Conservation (phyloP, 169 alveolate species). For the Plasmodium knowlesi region DNA sequence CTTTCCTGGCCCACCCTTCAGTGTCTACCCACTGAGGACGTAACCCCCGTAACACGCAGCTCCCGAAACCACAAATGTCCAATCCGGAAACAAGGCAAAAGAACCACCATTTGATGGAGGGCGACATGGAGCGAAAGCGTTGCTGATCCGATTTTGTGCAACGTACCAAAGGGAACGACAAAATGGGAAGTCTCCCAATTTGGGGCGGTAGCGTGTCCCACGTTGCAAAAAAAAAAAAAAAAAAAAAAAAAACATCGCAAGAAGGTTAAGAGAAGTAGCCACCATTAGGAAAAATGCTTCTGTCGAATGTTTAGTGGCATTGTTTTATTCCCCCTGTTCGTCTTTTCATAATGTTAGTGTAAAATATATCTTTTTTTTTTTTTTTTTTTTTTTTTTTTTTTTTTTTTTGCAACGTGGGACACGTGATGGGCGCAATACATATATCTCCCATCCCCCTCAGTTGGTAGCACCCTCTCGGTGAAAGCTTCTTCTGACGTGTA, state of each 20-base stretch:
- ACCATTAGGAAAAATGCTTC: background rate
- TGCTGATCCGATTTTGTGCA: background rate
- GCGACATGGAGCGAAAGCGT: background rate
- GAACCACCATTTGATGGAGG: background rate
- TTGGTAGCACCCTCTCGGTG: background rate
- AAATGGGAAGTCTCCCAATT: background rate
- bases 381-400: too few relatives aligned
- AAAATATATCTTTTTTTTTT: background rate
- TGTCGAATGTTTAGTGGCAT: background rate
- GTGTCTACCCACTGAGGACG: background rate
- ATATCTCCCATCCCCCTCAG: background rate
- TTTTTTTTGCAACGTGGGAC: background rate
- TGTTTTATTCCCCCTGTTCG: background rate
- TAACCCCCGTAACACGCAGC: background rate
- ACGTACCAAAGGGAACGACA: background rate
- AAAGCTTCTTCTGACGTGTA: background rate
- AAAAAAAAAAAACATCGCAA: background rate
- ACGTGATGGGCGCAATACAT: background rate
- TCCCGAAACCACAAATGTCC: background rate
- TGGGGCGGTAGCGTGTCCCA: background rate
- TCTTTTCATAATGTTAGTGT: background rate
- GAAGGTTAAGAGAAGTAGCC: background rate
- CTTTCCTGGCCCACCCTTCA: background rate
- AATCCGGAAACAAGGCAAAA: background rate
- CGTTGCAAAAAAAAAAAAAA: background rate